Conservation (phyloP, 1,284 basidiomycete species). For the Cryptococcus depauperatus region DNA sequence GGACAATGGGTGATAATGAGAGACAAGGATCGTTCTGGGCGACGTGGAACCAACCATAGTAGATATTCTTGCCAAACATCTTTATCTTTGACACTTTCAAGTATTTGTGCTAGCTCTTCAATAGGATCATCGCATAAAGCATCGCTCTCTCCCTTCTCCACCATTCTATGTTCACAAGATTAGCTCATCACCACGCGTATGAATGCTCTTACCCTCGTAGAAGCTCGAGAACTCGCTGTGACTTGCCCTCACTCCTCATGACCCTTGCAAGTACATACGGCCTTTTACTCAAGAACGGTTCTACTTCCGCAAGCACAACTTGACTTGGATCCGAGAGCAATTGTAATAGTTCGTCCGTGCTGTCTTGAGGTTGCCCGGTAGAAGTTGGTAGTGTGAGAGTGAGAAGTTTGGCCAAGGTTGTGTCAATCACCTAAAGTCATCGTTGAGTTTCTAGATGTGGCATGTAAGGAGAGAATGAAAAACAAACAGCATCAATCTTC, state of each 20-base stretch:
- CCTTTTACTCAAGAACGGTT: conserved; percentile 54
- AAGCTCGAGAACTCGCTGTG: conserved; percentile 56
- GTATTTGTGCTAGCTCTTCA: conserved; percentile 57
- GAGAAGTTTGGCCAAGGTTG: conserved; percentile 66
- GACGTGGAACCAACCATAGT: conserved; percentile 66
- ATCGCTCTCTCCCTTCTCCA: conserved; percentile 62
- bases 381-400: conserved; percentile 43
- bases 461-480: background rate
- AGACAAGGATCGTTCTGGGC: conserved; percentile 62
- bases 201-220: conserved; percentile 57
- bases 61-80: conserved; percentile 62
- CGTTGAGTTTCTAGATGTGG: background rate
- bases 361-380: too few species aligned
- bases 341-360: conserved; percentile 56
- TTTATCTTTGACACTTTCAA: conserved; percentile 57
- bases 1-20: conserved; percentile 42
- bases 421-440: conserved; percentile 61
- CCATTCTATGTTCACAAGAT: conserved; percentile 50
- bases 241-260: conserved; percentile 54
- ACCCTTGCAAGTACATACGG: conserved; percentile 60
- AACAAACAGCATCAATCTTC: conserved; percentile 43
- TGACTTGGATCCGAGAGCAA: conserved; percentile 57
- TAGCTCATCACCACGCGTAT: conserved; percentile 2
- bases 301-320: conserved; percentile 58
- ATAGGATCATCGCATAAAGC: conserved; percentile 61